Evolutionary conservation across 2,329 filamentous ascomycete species (phyloP).

Genomic region (Mycogone perniciosa): DNA sequence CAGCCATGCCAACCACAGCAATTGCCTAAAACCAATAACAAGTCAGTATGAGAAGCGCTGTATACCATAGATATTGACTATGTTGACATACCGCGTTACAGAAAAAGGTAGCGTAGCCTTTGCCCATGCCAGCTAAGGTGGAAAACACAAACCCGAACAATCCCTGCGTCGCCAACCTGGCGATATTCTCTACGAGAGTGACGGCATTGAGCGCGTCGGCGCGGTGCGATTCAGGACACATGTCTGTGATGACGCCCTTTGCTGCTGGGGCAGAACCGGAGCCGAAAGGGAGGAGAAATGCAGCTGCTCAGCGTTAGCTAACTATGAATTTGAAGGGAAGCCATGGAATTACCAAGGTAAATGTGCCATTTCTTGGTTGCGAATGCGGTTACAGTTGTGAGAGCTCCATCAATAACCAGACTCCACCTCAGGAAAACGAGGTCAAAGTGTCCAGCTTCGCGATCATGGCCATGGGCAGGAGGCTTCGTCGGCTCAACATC

Average conservation of each 20-base stretch:
- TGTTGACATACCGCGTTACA: constrained; percentile 52
- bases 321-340: background rate
- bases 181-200: constrained; percentile 64
- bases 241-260: constrained; percentile 67
- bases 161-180: constrained; percentile 55
- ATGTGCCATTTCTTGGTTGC: constrained; percentile 61
- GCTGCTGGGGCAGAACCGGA: constrained; percentile 63
- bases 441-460: constrained; percentile 54
- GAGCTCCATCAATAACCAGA: constrained; percentile 55
- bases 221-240: constrained; percentile 56
- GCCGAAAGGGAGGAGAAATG: constrained; percentile 58
- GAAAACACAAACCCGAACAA: constrained; percentile 64
- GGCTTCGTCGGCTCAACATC: constrained; percentile 39
- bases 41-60: background rate
- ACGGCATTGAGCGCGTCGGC: constrained; percentile 63
- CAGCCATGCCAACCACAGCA: constrained; percentile 37
- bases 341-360: constrained; percentile 44
- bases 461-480: constrained; percentile 25
- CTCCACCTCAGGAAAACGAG: constrained; percentile 61
- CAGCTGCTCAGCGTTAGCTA: constrained; percentile 34
- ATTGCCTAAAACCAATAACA: constrained; percentile 37
- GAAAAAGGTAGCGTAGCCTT: constrained; percentile 57
- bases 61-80: background rate
- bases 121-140: constrained; percentile 52
- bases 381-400: constrained; percentile 59